Evolutionary conservation across 2,329 filamentous ascomycete species (phyloP), one percentile per base, ranked within the genome.

Genomic region (Cercospora sp.): DNA sequence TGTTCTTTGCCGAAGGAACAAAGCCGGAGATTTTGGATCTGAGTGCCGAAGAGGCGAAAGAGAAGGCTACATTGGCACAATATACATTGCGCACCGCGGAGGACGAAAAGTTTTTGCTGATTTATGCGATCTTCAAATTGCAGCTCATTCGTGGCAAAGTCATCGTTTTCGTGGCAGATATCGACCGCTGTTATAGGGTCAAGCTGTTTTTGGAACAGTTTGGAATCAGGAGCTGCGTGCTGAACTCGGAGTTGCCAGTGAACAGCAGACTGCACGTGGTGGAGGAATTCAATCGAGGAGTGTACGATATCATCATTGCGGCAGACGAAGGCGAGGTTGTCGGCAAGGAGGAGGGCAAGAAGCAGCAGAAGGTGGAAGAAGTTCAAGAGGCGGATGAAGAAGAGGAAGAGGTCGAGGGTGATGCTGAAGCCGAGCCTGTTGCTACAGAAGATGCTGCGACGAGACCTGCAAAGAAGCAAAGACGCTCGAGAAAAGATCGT

Each of bases 141-240:
- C 91, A 95, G 78, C 84, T 98, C 62, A 90, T 99, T 77, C 97
- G 94, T 79, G 95, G 95, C 71, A 98, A 98, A 80, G 91, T 91
- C 67, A 91, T 93, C 61, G 87, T 93, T 58, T 93, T 93, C 73
- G 93, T 97, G 6, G 90, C 88, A 30, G 93, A 97, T 73, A 90
- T 97, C 64, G 94, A 97, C 80, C 83, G 90, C 71, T 97, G 91
- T 75, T 99, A 99, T 80, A 88, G 95, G 40, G 82, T 99, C 26
- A 97, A 97, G 81, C 86, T 99, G 7, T 99, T 95, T 78, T 87
- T 99, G 63, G 95, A 99, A 80, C 95, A 99, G 78, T 99, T 99
- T 77, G 94, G 93, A 58, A 94, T 97, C 77, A 91, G 93, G 78
- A 94, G 92, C 75, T 97, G 92, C 80, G 92, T 97, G 30, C 83